phyloP scores from a whole-genome alignment of 208 protist genomes.

The Trypanosomatidae sp. region DNA sequence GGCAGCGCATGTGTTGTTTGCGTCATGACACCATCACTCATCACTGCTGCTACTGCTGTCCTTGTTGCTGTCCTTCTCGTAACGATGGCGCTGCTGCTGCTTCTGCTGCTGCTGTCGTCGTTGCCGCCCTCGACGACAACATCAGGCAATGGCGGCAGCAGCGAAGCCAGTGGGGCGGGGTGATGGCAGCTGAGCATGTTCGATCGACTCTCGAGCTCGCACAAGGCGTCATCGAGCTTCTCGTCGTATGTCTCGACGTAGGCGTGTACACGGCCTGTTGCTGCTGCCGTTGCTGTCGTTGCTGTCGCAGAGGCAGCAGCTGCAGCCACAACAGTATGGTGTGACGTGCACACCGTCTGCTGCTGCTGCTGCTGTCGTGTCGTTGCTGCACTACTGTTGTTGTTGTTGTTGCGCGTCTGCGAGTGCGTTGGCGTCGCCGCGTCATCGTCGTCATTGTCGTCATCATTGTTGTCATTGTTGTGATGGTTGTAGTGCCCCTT shows the following conservation, averaged over 20 bases:
- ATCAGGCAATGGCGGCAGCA: not conserved
- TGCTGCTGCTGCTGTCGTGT: no score
- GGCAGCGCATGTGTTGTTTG: no score
- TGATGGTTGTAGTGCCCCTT: not conserved
- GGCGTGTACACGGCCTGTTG: constrained; percentile 1
- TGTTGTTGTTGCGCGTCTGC: no score
- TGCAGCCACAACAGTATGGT: no score
- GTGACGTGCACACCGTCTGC: no score
- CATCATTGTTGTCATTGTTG: constrained; percentile 1
- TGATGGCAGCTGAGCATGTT: not conserved
- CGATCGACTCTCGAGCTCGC: constrained; percentile 23
- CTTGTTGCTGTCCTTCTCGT: no score
- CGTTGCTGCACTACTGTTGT: no score
- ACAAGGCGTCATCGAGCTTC: constrained; percentile 31
- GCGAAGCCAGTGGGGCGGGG: not conserved
- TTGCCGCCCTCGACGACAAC: not conserved
- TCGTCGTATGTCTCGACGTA: constrained; percentile 58
- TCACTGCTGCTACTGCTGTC: no score
- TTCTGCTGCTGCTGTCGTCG: not conserved
- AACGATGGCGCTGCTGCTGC: no score
- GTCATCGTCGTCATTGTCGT: constrained; percentile 1
- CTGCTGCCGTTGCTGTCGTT: not conserved
- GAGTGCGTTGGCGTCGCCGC: constrained; percentile 8
- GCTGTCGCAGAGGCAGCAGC: not conserved
- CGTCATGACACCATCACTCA: no score